Evolutionary conservation across 805 yeast species (phyloP), one percentile per base, ranked within the genome.

Genomic region (Yamadazyma scolyti): DNA sequence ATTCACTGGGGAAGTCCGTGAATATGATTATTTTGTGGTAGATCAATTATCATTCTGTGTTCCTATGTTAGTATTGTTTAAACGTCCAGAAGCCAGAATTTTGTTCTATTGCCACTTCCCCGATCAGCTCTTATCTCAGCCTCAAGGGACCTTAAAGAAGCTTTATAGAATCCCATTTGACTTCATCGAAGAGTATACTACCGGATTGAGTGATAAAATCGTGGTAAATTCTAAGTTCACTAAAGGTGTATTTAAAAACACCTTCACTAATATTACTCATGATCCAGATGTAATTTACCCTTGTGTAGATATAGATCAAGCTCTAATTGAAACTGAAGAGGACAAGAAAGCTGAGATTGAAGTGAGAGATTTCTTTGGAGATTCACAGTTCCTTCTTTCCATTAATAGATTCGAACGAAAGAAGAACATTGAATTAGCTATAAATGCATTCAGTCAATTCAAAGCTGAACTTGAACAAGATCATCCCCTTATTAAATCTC

Each of bases 71-170:
- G 77, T 48, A 42, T 52, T 58, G 37, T 74, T 55, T 52, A 66
- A 61, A 40, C 40, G 32, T 33, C 55, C 44, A 1, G 33, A 57
- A 6, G 54, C 82, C 2, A 74, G 75, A 30, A 70, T 84, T 3
- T 58, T 93, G 30, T 93, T 90, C 52, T 93, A 93, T 56, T 89
- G 98, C 49, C 99, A 93, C 62, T 90, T 90, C 56, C 98, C 99
- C 0, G 99, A 93, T 56, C 82, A 82, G 50, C 65, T 82, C 28
- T 61, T 90, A 25, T 81, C 96, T 0, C 37, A 40, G 23, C 79
- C 80, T 31, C 62, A 70, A 3, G 62, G 79, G 2, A 16, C 68
- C 1, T 16, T 82, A 6, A 80, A 87, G 46, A 62, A 58, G 37
- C 29, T 83, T 0, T 93, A 93, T 57, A 67, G 99, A 40, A 31